phyloP scores from a whole-genome alignment of 1,139 yeast species.

The Geotrichum australiense region DNA sequence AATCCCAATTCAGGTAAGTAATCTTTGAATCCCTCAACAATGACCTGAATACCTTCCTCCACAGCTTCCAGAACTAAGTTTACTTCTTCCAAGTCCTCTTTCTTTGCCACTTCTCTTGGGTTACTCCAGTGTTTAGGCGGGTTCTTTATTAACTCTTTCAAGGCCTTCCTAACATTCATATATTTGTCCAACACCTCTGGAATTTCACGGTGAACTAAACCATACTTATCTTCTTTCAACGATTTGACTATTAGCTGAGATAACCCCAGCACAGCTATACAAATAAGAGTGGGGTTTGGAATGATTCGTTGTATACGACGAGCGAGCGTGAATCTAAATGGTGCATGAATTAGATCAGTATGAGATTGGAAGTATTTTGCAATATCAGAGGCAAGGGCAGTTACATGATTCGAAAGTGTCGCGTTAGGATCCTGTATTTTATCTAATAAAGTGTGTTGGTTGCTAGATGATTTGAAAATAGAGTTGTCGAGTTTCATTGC shows the following conservation, averaged over 20 bases:
- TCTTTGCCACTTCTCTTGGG: conserved; percentile 11
- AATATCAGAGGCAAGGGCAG: conserved; percentile 16
- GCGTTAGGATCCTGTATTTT: conserved; percentile 28
- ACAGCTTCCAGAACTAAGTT: conserved; percentile 7
- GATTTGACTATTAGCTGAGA: conserved; percentile 29
- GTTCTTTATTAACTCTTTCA: conserved; percentile 25
- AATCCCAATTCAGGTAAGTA: conserved; percentile 10
- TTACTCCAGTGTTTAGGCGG: conserved; percentile 36
- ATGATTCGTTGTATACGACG: conserved; percentile 26
- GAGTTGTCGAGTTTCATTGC: conserved; percentile 19
- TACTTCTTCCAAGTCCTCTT: conserved; percentile 2
- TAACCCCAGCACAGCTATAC: conserved; percentile 29
- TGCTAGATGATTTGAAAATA: conserved; percentile 11
- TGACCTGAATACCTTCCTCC: conserved; percentile 9
- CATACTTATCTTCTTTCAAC: conserved; percentile 34
- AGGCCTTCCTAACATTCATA: conserved; percentile 25
- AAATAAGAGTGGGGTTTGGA: conserved; percentile 28
- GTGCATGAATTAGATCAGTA: conserved; percentile 20
- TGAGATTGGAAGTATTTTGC: conserved; percentile 8
- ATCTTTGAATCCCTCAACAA: conserved; percentile 9
- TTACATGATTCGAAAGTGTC: conserved; percentile 21
- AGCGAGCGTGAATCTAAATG: conserved; percentile 31
- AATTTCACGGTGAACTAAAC: conserved; percentile 37
- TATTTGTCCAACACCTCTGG: conserved; percentile 30
- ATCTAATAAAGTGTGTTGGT: conserved; percentile 20